Conservation (phyloP, 1,284 basidiomycete species). For the Rhodotorula sp. region DNA sequence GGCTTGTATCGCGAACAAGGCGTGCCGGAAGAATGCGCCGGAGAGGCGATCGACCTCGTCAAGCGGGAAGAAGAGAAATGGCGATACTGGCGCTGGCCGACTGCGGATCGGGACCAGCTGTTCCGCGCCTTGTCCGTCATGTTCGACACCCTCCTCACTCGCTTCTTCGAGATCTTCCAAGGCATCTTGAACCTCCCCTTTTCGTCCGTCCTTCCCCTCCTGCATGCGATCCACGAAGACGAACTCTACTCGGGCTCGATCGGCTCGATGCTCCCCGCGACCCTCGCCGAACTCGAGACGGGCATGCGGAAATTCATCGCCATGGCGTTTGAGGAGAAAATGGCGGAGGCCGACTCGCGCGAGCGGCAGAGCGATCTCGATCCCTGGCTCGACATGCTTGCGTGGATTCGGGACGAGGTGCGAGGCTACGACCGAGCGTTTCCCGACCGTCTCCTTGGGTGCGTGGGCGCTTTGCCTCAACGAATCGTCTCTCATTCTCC, state of each 20-base stretch:
- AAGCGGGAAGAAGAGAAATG: constrained; percentile 68
- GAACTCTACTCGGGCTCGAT: constrained; percentile 44
- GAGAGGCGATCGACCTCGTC: constrained; percentile 77
- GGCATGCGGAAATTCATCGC: constrained; percentile 54
- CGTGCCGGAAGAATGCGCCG: constrained; percentile 74
- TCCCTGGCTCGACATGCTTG: constrained; percentile 75
- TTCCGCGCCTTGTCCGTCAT: constrained; percentile 53
- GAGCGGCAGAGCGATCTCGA: constrained; percentile 64
- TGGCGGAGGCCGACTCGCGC: constrained; percentile 61
- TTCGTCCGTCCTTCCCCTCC: constrained; percentile 65
- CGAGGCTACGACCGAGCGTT: constrained; percentile 83
- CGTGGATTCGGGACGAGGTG: constrained; percentile 82
- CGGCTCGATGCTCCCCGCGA: constrained; percentile 43
- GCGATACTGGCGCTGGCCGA: constrained; percentile 64
- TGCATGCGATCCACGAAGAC: constrained; percentile 42
- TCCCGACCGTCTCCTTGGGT: constrained; percentile 76
- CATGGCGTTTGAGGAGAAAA: constrained; percentile 58
- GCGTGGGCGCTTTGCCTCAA: constrained; percentile 44
- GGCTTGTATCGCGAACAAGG: constrained; percentile 67
- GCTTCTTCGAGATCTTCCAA: constrained; percentile 81
- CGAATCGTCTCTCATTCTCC: not conserved
- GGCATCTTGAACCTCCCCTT: constrained; percentile 68
- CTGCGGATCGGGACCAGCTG: constrained; percentile 57
- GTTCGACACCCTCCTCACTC: constrained; percentile 84
- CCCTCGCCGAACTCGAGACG: constrained; percentile 49